Evolutionary conservation across 2,329 filamentous ascomycete species (phyloP), one percentile per base, ranked within the genome.

Genomic region (Pseudogymnoascus sp.): DNA sequence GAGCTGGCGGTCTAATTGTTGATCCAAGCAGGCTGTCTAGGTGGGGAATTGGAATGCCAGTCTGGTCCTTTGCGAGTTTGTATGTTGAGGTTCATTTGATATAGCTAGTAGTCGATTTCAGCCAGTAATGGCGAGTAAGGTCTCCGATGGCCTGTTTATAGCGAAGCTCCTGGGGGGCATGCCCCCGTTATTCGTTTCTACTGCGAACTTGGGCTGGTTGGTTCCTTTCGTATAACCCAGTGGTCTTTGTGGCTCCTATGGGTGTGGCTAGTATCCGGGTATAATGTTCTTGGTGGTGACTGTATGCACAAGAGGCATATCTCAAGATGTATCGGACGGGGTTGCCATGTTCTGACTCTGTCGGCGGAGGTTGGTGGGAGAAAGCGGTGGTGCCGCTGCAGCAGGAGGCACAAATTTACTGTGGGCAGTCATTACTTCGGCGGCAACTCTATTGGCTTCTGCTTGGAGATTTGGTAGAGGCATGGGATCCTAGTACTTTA

Each of bases 381-480:
- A 56, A 11, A 42, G 16, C n/a, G 62, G 56, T 6, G 62, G 53
- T n/a, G 64, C 63, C 24, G 64, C 65, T 35, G 47, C 53, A 0
- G 65, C 61, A 26, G 64, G 40, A 56, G 31, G 59, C 4, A 44
- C 31, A 16, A 59, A 47, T 38, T 64, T 65, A 21, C 66, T 68
- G 38, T 64, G 64, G 33, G 65, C 65, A 26, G 56, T 29, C 8
- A 72, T 66, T 2, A 71, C 69, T 31, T 65, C 66, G 6, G 61
- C 62, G 4, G 68, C 66, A 10, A 71, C 65, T 62, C 64, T 61
- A 21, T 64, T 67, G 4, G 70, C 70, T 59, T 70, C 66, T 31
- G 63, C 67, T 38, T 71, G 63, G 4, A 72, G 66, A 62, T 70
- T 67, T 26, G 69, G 67, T 6, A 68, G 47, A 10, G 67, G 24